These are phyloP conservation scores for Dianthus caryophyllus DNA, from an alignment of 148 eudicot species.

Conservation along the genomic window DNA sequence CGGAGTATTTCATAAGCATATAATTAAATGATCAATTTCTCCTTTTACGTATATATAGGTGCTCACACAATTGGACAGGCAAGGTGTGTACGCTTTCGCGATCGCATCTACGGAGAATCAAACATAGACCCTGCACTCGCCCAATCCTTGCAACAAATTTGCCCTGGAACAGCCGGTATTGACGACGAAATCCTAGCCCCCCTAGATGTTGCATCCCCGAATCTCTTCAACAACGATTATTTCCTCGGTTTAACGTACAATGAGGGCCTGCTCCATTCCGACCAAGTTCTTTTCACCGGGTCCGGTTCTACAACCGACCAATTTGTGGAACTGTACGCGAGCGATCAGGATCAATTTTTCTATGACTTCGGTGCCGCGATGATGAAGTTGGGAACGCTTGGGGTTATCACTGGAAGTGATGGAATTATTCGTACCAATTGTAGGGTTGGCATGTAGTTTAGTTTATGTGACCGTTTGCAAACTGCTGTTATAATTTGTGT, in stretches of 20 bases:
- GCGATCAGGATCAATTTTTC: background rate
- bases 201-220: constrained; percentile 1
- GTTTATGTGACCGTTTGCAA: too few relatives aligned
- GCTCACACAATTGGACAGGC: constrained; percentile 25
- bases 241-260: constrained; percentile 7
- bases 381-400: constrained; percentile 15
- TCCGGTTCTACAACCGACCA: background rate
- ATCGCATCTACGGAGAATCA: constrained; percentile 14
- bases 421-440: constrained; percentile 15
- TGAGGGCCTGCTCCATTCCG: constrained; percentile 19
- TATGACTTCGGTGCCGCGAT: constrained; percentile 16
- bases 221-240: constrained; percentile 19
- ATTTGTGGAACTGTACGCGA: constrained; percentile 13
- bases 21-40: too few relatives aligned
- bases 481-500: too few relatives aligned
- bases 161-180: constrained; percentile 5
- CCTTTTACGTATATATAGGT: background rate
- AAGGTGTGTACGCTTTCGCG: constrained; percentile 20
- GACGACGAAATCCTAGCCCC: constrained; percentile 21
- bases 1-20: too few relatives aligned
- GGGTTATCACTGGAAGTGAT: background rate
- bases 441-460: background rate
- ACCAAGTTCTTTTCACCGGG: constrained; percentile 19
- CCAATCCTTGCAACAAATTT: constrained; percentile 9
- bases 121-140: constrained; percentile 13